phyloP scores from a whole-genome alignment of 2,329 filamentous ascomycete species.

The Colletotrichum horii region DNA sequence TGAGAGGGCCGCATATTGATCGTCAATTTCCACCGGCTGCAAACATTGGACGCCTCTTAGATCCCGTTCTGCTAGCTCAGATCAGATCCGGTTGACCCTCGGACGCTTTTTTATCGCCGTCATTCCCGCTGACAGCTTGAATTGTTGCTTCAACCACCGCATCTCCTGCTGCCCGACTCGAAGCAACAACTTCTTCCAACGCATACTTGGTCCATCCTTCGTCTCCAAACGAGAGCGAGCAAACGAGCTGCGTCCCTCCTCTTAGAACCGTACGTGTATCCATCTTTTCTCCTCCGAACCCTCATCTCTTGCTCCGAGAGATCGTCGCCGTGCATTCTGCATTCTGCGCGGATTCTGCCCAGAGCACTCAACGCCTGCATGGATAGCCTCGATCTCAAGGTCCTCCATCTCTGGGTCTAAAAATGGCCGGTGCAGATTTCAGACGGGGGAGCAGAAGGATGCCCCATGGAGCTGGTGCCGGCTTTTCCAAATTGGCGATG shows the following conservation, averaged over 20 bases:
- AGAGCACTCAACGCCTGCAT: neutral
- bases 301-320: neutral
- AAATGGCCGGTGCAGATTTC: neutral
- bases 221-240: neutral
- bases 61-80: slow-evolving; percentile 10
- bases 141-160: neutral
- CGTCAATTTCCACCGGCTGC: slow-evolving; percentile 19
- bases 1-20: slow-evolving; percentile 7
- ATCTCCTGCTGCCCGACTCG: neutral
- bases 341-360: neutral
- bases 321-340: neutral
- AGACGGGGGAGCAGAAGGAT: neutral
- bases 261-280: neutral
- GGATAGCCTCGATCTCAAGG: neutral
- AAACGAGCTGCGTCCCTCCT: neutral
- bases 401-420: neutral
- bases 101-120: neutral
- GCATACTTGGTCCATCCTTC: neutral
- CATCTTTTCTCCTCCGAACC: neutral
- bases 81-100: slow-evolving; percentile 10
- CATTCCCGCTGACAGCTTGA: slow-evolving; percentile 6
- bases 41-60: slow-evolving; percentile 22
- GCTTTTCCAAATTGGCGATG: neutral
- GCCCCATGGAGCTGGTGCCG: neutral
- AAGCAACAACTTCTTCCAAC: neutral